Percentiles rank a stretch among this genome's conserved stretches.
phyloP scores from a whole-genome alignment of 371 early-diverging fungal species.

The Mucor racemosus region DNA sequence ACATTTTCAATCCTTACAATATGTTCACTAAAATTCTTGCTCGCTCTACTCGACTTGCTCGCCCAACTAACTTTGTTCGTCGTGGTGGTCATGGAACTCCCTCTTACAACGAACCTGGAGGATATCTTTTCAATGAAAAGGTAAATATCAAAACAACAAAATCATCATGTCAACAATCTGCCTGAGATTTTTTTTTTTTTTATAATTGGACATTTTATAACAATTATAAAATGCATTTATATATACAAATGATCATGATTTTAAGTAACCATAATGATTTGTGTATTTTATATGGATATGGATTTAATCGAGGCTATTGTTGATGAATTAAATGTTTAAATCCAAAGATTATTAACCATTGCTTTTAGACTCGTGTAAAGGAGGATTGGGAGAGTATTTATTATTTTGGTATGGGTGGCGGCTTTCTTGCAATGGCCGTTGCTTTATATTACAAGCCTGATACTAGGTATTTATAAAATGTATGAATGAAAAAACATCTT shows the following conservation, averaged over 20 bases:
- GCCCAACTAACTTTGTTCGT: conserved; percentile 54
- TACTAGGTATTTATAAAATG: conserved; percentile 53
- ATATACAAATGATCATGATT: neutral
- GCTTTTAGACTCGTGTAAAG: conserved; percentile 63
- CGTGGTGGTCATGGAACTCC: conserved; percentile 60
- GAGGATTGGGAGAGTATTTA: conserved; percentile 73
- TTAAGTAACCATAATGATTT: neutral
- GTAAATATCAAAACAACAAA: conserved; percentile 32
- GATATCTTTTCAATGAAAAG: conserved; percentile 72
- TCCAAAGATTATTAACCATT: neutral
- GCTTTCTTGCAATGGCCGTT: conserved; percentile 56
- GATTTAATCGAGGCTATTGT: neutral
- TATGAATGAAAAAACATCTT: neutral
- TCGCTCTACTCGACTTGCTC: conserved; percentile 56
- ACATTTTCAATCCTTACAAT: conserved; percentile 7
- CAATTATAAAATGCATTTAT: neutral
- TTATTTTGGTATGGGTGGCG: conserved; percentile 65
- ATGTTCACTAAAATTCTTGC: conserved; percentile 52
- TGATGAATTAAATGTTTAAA: conserved; percentile 1
- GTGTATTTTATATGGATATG: neutral
- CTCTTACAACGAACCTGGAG: conserved; percentile 67
- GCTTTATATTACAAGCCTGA: conserved; percentile 72
- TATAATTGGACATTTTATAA: neutral
- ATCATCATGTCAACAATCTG: neutral
- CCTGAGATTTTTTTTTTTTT: neutral